phyloP scores from a whole-genome alignment of 2,329 filamentous ascomycete species.

The Colletotrichum graminicola region DNA sequence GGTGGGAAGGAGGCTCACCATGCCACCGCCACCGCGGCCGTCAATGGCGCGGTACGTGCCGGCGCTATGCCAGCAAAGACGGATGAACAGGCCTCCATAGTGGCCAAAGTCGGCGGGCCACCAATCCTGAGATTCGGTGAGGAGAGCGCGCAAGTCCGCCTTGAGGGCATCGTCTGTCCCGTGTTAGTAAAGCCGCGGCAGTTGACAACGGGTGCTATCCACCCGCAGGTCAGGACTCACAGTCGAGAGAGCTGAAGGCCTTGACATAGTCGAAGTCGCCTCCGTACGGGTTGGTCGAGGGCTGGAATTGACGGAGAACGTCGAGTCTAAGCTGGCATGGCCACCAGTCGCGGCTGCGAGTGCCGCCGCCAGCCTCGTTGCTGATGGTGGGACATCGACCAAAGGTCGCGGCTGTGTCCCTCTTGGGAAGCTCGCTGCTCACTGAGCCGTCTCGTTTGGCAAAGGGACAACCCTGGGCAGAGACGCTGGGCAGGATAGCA shows the following conservation, averaged over 20 bases:
- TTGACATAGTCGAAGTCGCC: slow-evolving; percentile 78
- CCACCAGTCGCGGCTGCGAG: slow-evolving; percentile 80
- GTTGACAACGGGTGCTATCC: no score
- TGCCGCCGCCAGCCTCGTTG: slow-evolving; percentile 72
- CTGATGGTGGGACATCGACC: slow-evolving; percentile 31
- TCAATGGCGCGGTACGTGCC: slow-evolving; percentile 83
- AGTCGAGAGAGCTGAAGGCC: slow-evolving; percentile 80
- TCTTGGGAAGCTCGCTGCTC: slow-evolving; percentile 32
- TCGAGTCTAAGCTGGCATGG: slow-evolving; percentile 75
- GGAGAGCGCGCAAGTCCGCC: slow-evolving; percentile 77
- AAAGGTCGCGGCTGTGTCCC: slow-evolving; percentile 19
- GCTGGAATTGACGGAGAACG: slow-evolving; percentile 79
- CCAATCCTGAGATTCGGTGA: slow-evolving; percentile 85
- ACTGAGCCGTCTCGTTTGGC: slow-evolving; percentile 36
- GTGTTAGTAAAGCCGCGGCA: not conserved
- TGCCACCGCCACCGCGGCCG: slow-evolving; percentile 79
- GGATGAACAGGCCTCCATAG: slow-evolving; percentile 84
- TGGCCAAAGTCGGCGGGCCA: slow-evolving; percentile 87
- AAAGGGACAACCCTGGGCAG: slow-evolving; percentile 32
- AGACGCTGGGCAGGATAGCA: slow-evolving; percentile 23
- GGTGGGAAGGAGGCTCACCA: slow-evolving; percentile 48
- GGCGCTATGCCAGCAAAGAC: slow-evolving; percentile 85
- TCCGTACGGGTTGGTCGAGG: slow-evolving; percentile 72
- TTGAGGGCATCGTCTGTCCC: slow-evolving; percentile 70
- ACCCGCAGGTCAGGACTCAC: slow-evolving; percentile 5